Evolutionary conservation across 352 stramenopile genomes (phyloP).

Genomic region (Phytopythium helicoides): DNA sequence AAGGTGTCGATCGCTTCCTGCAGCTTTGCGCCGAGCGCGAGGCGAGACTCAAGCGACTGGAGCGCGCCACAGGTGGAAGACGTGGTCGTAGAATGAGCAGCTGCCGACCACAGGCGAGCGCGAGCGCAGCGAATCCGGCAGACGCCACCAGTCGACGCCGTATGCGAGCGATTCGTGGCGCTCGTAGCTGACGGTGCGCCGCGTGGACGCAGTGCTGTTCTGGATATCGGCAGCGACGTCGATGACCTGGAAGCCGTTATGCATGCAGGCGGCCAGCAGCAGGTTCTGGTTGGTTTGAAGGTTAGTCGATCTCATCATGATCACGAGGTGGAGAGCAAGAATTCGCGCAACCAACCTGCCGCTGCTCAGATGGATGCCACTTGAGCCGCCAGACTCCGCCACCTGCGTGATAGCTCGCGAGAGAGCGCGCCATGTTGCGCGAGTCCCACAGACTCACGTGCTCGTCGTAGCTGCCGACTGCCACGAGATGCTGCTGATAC

Average conservation of each 20-base stretch:
- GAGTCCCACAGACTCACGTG: slow-evolving; percentile 75
- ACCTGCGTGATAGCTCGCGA: slow-evolving; percentile 44
- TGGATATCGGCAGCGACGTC: slow-evolving; percentile 6
- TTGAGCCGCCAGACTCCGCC: slow-evolving; percentile 85
- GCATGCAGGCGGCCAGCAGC: slow-evolving; percentile 81
- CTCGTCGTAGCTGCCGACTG: slow-evolving; percentile 85
- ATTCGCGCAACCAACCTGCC: slow-evolving; percentile 32
- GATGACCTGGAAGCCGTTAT: slow-evolving; percentile 85
- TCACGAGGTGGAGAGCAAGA: slow-evolving; percentile 5
- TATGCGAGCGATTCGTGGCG: slow-evolving; percentile 80
- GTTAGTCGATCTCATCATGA: neutral
- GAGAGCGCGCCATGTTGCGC: slow-evolving; percentile 53
- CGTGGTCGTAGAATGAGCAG: slow-evolving; percentile 81
- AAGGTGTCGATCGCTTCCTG: neutral
- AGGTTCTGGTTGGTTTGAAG: slow-evolving; percentile 40
- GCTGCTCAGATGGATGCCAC: slow-evolving; percentile 53
- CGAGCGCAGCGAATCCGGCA: slow-evolving; percentile 32
- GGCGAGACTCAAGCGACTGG: slow-evolving; percentile 4
- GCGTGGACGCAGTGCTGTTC: slow-evolving; percentile 13
- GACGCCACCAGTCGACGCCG: slow-evolving; percentile 78
- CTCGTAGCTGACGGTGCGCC: slow-evolving; percentile 35
- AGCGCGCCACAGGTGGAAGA: slow-evolving; percentile 68
- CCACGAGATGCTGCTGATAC: slow-evolving; percentile 55
- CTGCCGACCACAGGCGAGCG: slow-evolving; percentile 54
- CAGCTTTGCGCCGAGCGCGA: neutral